A percentile compares a stretch with the other conserved stretches of the same genome.
These are phyloP conservation scores for Solanum microdontum DNA, from an alignment of 257 asterid species.

Conservation along the genomic window DNA sequence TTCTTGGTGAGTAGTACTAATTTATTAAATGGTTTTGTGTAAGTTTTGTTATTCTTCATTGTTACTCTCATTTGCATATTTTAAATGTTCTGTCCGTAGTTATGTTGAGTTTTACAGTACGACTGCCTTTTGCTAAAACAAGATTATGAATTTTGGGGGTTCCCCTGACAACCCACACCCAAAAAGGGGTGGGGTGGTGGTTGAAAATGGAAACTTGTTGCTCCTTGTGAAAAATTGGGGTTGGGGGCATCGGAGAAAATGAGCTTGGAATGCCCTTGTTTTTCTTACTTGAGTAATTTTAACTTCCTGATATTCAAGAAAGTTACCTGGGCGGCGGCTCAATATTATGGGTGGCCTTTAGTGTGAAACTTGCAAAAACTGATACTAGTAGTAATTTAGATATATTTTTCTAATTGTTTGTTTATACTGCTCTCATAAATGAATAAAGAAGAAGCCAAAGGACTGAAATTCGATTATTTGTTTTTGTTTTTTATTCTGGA, in stretches of 20 bases:
- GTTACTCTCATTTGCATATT: not conserved
- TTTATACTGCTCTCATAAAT: not conserved
- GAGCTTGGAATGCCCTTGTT: no score
- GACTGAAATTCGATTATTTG: not conserved
- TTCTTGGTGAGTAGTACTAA: not conserved
- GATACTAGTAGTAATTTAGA: no score
- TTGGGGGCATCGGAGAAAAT: not conserved
- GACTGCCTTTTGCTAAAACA: not conserved
- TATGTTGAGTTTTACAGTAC: not conserved
- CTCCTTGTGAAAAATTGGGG: not conserved
- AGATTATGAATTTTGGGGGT: not conserved
- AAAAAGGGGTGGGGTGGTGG: not conserved
- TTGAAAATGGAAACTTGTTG: not conserved
- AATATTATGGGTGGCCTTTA: no score
- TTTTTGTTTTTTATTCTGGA: not conserved
- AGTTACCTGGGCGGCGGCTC: not conserved
- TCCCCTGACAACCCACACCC: no score
- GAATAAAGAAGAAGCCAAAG: not conserved
- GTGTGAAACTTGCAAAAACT: not conserved
- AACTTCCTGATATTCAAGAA: no score
- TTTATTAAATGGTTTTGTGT: not conserved
- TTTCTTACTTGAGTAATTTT: no score
- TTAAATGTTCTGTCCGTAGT: not conserved
- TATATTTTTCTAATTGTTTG: not conserved
- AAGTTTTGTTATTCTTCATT: not conserved